phyloP scores from a whole-genome alignment of 768 basidiomycete species.

The Lactarius hatsudake region DNA sequence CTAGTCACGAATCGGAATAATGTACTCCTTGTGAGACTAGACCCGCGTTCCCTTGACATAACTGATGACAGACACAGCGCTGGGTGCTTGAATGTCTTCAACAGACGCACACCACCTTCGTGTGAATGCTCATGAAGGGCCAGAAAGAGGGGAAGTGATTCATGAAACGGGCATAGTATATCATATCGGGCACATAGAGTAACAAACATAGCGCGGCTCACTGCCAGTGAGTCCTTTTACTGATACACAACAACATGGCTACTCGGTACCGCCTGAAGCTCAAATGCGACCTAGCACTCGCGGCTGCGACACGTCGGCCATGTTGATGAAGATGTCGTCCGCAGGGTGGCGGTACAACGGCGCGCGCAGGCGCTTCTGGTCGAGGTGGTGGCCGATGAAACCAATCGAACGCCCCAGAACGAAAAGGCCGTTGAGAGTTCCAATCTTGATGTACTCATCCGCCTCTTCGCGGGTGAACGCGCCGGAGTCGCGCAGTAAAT shows the following conservation, averaged over 20 bases:
- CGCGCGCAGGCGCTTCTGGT: conserved; percentile 93
- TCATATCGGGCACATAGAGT: conserved; percentile 11
- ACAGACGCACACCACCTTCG: neutral
- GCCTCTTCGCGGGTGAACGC: conserved; percentile 96
- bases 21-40: neutral
- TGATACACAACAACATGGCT: conserved; percentile 18
- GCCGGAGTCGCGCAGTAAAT: conserved; percentile 86
- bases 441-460: conserved; percentile 96
- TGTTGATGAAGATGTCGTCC: conserved; percentile 95
- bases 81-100: neutral
- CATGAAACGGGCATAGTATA: conserved; percentile 18
- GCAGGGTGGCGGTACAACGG: conserved; percentile 94
- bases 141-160: conserved; percentile 5
- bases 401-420: conserved; percentile 97
- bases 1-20: neutral
- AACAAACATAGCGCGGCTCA: conserved; percentile 7
- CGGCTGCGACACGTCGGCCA: conserved; percentile 81
- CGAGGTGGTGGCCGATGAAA: conserved; percentile 94
- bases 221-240: conserved; percentile 8
- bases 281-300: conserved; percentile 59
- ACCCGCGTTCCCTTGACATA: neutral
- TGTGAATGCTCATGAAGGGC: neutral
- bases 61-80: neutral
- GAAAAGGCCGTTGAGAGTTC: conserved; percentile 93
- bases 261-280: conserved; percentile 1